Conservation (phyloP, 768 basidiomycete species). For the Pisolithus microcarpus region DNA sequence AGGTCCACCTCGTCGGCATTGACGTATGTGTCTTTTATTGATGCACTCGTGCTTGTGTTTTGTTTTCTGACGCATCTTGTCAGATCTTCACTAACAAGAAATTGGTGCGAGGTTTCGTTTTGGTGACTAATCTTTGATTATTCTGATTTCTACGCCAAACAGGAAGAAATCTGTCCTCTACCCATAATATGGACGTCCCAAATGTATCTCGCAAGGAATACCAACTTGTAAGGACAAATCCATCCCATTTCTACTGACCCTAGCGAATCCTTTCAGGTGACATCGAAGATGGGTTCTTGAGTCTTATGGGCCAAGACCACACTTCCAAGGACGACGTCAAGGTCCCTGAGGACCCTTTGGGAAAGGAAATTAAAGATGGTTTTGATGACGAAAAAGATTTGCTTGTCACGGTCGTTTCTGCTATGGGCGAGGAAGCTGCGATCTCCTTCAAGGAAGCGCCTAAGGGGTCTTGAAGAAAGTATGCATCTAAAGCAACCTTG, state of each 20-base stretch:
- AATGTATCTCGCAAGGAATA: conserved; percentile 88
- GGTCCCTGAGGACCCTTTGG: conserved; percentile 81
- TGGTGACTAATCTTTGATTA: neutral
- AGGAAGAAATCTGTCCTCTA: conserved; percentile 94
- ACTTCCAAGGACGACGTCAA: conserved; percentile 87
- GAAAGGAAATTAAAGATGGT: conserved; percentile 53
- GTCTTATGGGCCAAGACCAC: conserved; percentile 84
- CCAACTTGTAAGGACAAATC: conserved; percentile 56
- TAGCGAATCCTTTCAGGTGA: conserved; percentile 42
- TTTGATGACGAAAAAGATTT: conserved; percentile 89
- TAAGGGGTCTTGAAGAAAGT: conserved; percentile 36
- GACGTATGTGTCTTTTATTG: conserved; percentile 57
- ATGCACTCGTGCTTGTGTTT: conserved; percentile 7
- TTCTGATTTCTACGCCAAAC: conserved; percentile 12
- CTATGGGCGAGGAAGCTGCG: conserved; percentile 93
- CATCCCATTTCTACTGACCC: conserved; percentile 4
- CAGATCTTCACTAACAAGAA: conserved; percentile 99
- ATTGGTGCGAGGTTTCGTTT: conserved; percentile 49
- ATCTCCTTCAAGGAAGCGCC: conserved; percentile 89
- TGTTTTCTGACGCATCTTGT: conserved; percentile 1
- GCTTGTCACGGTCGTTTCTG: conserved; percentile 74
- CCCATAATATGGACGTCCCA: conserved; percentile 99
- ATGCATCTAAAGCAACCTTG: conserved; percentile 6
- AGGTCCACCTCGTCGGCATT: conserved; percentile 94
- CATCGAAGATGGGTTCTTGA: conserved; percentile 92